Percentiles rank a stretch among this genome's conserved stretches.
phyloP scores from a whole-genome alignment of 495 filamentous ascomycete genomes.

The Neurospora africana region DNA sequence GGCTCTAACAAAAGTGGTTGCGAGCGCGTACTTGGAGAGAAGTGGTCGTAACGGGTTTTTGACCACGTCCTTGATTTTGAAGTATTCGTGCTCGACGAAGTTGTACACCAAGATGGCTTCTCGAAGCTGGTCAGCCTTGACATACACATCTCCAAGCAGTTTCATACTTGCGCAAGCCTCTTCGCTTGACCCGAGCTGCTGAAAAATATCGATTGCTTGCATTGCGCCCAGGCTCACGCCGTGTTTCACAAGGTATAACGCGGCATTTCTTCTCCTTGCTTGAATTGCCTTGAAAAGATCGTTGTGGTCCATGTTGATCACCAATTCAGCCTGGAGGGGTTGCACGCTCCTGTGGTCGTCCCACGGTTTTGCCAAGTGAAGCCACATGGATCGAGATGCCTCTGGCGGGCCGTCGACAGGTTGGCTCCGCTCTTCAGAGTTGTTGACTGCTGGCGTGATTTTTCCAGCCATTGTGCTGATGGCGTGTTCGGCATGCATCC shows the following conservation, averaged over 20 bases:
- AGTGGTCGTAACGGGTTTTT: background rate
- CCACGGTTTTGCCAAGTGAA: background rate
- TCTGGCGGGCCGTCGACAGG: background rate
- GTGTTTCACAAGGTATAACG: background rate
- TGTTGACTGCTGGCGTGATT: rapidly evolving
- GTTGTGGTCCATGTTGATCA: too few relatives aligned
- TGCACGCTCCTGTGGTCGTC: background rate
- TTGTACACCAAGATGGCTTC: background rate
- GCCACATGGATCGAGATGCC: background rate
- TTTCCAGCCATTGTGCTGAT: background rate
- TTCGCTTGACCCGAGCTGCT: background rate
- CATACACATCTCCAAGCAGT: background rate
- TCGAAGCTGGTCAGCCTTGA: background rate
- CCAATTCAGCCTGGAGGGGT: too few relatives aligned
- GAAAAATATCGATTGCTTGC: background rate
- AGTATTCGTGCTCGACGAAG: background rate
- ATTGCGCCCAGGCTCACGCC: background rate
- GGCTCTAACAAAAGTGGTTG: background rate
- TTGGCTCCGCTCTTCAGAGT: background rate
- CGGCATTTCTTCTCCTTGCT: background rate
- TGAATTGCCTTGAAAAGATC: background rate
- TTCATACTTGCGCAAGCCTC: background rate
- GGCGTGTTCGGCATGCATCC: background rate
- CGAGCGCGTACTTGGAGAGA: background rate
- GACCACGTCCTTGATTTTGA: background rate